A percentile compares a stretch with the other conserved stretches of the same genome.
Conservation (phyloP, 1,284 basidiomycete species). For the Dichomitus squalens region DNA sequence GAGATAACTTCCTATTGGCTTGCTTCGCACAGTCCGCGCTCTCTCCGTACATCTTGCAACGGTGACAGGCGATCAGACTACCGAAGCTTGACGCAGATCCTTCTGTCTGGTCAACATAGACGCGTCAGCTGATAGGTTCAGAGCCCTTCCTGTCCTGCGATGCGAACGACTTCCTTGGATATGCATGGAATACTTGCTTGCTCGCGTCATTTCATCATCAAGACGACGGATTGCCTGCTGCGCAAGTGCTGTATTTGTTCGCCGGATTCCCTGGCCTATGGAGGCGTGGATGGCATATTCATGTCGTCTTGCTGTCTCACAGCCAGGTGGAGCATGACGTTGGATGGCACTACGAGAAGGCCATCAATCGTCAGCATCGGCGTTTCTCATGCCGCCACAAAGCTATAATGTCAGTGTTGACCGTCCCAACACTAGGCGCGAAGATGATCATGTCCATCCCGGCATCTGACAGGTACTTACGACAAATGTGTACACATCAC, state of each 20-base stretch:
- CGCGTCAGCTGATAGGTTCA: background rate
- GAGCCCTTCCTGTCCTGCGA: too few species aligned
- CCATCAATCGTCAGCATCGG: background rate
- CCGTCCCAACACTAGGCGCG: too few species aligned
- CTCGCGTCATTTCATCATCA: too few species aligned
- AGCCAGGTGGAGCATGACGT: background rate
- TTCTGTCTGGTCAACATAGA: background rate
- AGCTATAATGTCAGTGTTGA: too few species aligned
- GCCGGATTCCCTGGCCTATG: background rate
- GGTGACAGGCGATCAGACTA: background rate
- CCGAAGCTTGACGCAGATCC: background rate
- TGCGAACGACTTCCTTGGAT: too few species aligned
- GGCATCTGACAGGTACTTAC: too few species aligned
- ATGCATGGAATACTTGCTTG: too few species aligned
- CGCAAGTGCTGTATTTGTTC: background rate
- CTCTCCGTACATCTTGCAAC: background rate
- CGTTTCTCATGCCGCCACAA: background rate
- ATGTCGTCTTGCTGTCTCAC: background rate
- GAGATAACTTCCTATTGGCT: background rate
- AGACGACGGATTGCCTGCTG: background rate
- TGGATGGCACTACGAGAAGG: background rate
- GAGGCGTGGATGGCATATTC: background rate
- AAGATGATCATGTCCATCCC: too few species aligned
- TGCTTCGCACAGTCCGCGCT: background rate
- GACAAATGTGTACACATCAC: too few species aligned